Evolutionary conservation across 2,329 filamentous ascomycete genomes (phyloP), one percentile per base, ranked within the genome.

Genomic region (Sporothrix brasiliensis): DNA sequence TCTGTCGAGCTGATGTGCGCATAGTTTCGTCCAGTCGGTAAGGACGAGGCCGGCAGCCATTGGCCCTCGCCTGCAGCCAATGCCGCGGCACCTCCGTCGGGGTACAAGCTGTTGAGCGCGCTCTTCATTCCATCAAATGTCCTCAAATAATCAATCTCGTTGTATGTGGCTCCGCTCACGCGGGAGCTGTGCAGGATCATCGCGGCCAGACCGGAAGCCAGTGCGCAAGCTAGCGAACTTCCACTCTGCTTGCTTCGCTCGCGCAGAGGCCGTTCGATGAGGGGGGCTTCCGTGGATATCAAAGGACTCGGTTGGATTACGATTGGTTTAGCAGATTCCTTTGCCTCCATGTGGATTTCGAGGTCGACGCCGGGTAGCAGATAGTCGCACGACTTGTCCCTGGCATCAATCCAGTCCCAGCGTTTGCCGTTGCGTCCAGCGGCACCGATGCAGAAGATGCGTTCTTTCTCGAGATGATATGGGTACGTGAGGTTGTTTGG

Each of bases 351-450:
- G 19, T 67, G 63, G 34, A 67, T 67, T n/a, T 67, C 63, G 14
- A 67, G 63, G 14, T 53, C 63, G 9, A 67, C 63, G 10, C 63
- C 63, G 9, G 63, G 63, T 27, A 66, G 47, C 24, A 66, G 63
- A 14, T 66, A 66, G 24, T 47, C 52, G 63, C 63, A 66, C 27
- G 63, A 66, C 24, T 66, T 67, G 49, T 67, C 63, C 30, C 19
- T 53, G 27, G 63, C 27, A 10, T 67, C 63, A 53, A 53, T 67
- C 63, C 63, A 67, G 19, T 67, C 63, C 63, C 63, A 67, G 19
- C 63, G 63, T 4, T 66, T 66, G 63, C 63, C 63, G 47, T 66
- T 66, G 47, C 63, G 63, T 34, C 63, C 63, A 16, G 63, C 63
- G 27, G 63, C 63, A 9, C 63, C 63, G 19, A 66, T 66, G 63